Evolutionary conservation across 2,329 filamentous ascomycete species (phyloP).

Genomic region (Metarhizium guizhouense): DNA sequence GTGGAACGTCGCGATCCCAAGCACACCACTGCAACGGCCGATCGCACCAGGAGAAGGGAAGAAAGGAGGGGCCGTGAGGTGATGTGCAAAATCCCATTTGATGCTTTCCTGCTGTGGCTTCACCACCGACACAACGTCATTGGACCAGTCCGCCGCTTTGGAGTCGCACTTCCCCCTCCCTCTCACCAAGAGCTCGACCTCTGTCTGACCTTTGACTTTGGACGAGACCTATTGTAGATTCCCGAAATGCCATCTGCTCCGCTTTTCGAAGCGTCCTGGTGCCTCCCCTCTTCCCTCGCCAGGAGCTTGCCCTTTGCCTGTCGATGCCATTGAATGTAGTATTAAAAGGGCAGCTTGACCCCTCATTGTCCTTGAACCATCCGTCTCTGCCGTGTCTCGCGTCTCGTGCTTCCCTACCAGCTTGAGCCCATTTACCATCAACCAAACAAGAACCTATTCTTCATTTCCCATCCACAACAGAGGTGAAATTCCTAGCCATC

Average conservation of each 20-base stretch:
- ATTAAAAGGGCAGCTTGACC: not conserved
- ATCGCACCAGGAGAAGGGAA: not conserved
- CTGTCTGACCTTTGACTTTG: not conserved
- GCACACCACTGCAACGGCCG: not conserved
- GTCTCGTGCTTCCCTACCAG: not conserved
- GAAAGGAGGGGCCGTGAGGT: not conserved
- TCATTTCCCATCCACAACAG: not conserved
- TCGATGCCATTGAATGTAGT: not conserved
- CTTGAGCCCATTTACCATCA: not conserved
- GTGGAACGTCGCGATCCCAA: not conserved
- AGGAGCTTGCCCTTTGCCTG: not conserved
- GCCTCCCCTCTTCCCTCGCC: not conserved
- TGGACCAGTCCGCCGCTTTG: not conserved
- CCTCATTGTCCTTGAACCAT: not conserved
- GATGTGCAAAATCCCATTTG: not conserved
- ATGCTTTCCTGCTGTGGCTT: not conserved
- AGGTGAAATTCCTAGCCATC: constrained; percentile 5
- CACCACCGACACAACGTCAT: not conserved
- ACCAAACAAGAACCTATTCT: not conserved
- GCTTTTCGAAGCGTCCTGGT: not conserved
- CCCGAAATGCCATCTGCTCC: not conserved
- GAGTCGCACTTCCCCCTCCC: not conserved
- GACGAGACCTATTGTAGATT: not conserved
- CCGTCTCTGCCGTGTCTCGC: not conserved
- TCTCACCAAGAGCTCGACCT: not conserved